A percentile compares a stretch with the other conserved stretches of the same genome.
Conservation (phyloP, 495 filamentous ascomycete genomes). For the Trichoderma erinaceum region DNA sequence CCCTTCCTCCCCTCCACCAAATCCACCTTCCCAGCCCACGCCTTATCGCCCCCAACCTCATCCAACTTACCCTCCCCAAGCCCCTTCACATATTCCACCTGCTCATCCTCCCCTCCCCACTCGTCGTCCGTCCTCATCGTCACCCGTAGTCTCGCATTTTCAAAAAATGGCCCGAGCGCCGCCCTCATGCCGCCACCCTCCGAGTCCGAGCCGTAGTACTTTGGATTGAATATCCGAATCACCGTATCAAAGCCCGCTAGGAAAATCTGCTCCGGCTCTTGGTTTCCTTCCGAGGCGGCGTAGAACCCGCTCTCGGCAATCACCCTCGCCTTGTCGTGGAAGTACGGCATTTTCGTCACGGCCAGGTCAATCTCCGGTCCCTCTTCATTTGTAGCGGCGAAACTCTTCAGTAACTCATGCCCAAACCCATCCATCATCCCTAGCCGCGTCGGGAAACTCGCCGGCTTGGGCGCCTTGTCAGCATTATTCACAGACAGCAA, state of each 20-base stretch:
- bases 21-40: constrained; percentile 67
- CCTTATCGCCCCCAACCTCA: constrained; percentile 49
- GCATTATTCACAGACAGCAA: constrained; percentile 88
- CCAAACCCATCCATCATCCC: constrained; percentile 76
- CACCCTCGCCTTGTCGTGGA: constrained; percentile 72
- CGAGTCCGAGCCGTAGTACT: constrained; percentile 60
- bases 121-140: constrained; percentile 61
- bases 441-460: constrained; percentile 72
- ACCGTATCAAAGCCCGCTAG: constrained; percentile 85
- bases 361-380: constrained; percentile 60
- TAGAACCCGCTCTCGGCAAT: constrained; percentile 54
- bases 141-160: constrained; percentile 61
- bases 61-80: constrained; percentile 49
- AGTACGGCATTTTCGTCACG: constrained; percentile 76
- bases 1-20: constrained; percentile 56
- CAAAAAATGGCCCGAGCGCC: constrained; percentile 62
- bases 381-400: constrained; percentile 27
- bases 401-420: constrained; percentile 16
- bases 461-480: constrained; percentile 83
- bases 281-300: constrained; percentile 21
- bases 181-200: constrained; percentile 28
- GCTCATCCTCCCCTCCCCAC: constrained; percentile 57
- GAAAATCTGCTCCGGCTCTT: constrained; percentile 58
- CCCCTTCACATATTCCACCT: constrained; percentile 50
- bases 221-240: constrained; percentile 71